Evolutionary conservation across 2,329 filamentous ascomycete species (phyloP).

Genomic region (Talaromyces albobiverticillius): DNA sequence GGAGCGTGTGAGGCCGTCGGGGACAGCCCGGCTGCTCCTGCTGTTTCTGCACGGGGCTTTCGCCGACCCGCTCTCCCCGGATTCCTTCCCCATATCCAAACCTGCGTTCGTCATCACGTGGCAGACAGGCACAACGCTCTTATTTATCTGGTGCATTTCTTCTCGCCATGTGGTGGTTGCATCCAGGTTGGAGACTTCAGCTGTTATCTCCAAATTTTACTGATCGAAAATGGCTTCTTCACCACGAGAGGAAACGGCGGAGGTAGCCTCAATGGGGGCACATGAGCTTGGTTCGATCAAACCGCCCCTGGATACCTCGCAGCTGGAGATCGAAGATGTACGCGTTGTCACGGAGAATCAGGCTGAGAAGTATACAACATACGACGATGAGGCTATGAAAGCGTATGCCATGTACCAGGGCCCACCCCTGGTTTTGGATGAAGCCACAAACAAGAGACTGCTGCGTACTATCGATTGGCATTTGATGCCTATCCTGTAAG

Average conservation of each 20-base stretch:
- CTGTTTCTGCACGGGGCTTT: background rate
- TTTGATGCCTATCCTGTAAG: constrained; percentile 47
- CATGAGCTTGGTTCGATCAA: background rate
- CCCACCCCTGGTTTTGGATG: constrained; percentile 49
- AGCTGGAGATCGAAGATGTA: background rate
- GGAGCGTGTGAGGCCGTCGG: background rate
- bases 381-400: constrained; percentile 58
- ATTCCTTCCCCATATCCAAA: background rate
- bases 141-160: background rate
- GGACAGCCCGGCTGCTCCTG: background rate
- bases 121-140: background rate
- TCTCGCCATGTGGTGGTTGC: background rate
- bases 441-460: constrained; percentile 53
- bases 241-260: background rate
- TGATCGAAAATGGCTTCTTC: background rate
- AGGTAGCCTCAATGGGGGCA: background rate
- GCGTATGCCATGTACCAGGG: constrained; percentile 47
- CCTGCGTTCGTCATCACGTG: background rate
- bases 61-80: background rate
- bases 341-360: background rate
- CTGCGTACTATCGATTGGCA: constrained; percentile 58
- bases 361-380: constrained; percentile 43
- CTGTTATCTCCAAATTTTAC: background rate
- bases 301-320: background rate
- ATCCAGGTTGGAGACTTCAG: background rate